These are phyloP conservation scores for Buxus sempervirens DNA, from an alignment of 164 flowering plant species.

Conservation along the genomic window DNA sequence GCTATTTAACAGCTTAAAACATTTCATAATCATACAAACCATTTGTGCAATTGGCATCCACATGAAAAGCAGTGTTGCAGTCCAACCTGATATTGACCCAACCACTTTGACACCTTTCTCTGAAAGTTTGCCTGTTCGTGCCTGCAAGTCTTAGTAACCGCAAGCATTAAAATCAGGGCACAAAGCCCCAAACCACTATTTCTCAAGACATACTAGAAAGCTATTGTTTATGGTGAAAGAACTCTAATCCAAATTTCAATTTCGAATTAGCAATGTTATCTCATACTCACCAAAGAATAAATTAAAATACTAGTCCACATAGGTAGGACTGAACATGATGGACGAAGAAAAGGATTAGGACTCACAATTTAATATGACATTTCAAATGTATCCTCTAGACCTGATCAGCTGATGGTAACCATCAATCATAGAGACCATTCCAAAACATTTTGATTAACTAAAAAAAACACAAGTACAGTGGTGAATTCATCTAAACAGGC, in stretches of 20 bases:
- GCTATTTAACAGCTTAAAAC: neutral
- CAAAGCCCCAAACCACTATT: neutral
- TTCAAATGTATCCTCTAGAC: neutral
- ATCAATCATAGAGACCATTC: neutral
- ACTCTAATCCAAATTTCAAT: neutral
- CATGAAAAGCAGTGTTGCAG: constrained; percentile 99
- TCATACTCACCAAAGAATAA: neutral
- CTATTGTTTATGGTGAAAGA: neutral
- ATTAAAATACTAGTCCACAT: neutral
- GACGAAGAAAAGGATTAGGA: neutral
- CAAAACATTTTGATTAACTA: neutral
- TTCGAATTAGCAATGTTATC: neutral
- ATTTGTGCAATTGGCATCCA: constrained; percentile 98
- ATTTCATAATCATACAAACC: constrained; percentile 36
- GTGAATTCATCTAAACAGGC: neutral
- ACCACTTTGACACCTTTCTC: constrained; percentile 64
- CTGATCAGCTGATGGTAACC: neutral
- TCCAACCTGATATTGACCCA: constrained; percentile 89
- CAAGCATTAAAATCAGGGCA: constrained; percentile 5
- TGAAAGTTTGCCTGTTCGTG: constrained; percentile 74
- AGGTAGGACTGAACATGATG: neutral
- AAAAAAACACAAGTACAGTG: neutral
- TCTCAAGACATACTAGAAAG: neutral
- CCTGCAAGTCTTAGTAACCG: constrained; percentile 47
- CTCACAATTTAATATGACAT: neutral